Evolutionary conservation across 176 grass and related monocot genomes (phyloP), one percentile per base, ranked within the genome.

Genomic region (Hordeum marinum): DNA sequence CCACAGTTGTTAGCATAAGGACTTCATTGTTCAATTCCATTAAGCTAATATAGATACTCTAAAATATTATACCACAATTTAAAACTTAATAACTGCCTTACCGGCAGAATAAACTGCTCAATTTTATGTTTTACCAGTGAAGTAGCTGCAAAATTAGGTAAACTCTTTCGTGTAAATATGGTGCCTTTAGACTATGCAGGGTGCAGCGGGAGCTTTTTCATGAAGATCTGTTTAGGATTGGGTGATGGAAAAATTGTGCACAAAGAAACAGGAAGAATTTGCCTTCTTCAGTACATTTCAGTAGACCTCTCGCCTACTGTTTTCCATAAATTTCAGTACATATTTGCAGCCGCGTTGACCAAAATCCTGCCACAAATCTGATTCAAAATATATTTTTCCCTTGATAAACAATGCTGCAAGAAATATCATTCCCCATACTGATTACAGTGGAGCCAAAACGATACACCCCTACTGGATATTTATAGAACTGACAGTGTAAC

Each of bases 381-480:
- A 62, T 31, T 61, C 11, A 42, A 42, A n/a, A 41, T 23, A 41
- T 23, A 41, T 27, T 74, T 60, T 27, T 46, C 0, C 18, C 23
- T 8, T 42, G 9, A 52, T 9, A 32, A 64, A 64, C 1, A 1
- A 14, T 11, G 8, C 17, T 75, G 23, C 58, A 81, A 81, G 59
- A 54, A 80, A 31, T 25, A 57, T 11, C 11, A 24, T 65, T 23
- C 31, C 61, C 32, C 13, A 10, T 29, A 82, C 18, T 1, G 8
- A 77, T 48, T 72, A 81, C 3, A 55, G 39, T 43, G 23, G 82
- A 71, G 24, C 42, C 8, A 78, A 82, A 89, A 72, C 12, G 72
- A 20, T 36, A 65, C 13, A 66, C 42, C 61, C 32, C 18, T 76
- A 76, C 13, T 37, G 15, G 76, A 45, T 35, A 60, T 81, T 76